Evolutionary conservation across 352 stramenopile genomes (phyloP), one percentile per base, ranked within the genome.

Genomic region (Ophiocytium majus): DNA sequence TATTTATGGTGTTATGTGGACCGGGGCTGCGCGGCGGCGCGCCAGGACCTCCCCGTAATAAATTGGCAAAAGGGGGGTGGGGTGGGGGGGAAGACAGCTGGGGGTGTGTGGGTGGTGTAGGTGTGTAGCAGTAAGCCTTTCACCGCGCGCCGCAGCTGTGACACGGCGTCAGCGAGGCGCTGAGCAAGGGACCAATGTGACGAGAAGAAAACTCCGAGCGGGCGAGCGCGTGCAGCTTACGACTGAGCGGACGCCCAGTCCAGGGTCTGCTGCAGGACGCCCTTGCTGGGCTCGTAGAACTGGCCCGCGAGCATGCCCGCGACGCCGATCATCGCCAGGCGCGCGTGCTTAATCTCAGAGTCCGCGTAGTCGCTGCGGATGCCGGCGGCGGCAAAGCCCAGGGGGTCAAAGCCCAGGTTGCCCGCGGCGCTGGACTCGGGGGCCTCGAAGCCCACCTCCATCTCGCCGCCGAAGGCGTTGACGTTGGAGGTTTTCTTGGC

Each of bases 351-450:
- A 37, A 90, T 86, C 83, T 90, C 86, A 32, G 86, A 80, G 35
- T 86, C 63, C 23, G 84, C 86, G 81, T 89, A 90, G 84, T 90
- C 86, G 28, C 85, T 80, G 84, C 88, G 89, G 74, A 90, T 50
- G 66, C 86, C 86, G 71, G 86, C 84, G 57, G 76, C 83, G 50
- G 82, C 63, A 32, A 90, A 57, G 34, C 86, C 86, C 23, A 90
- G 80, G 63, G 86, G 86, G 84, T 90, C 86, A 35, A 90, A 90
- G 23, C 86, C 86, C 9, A 90, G 78, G 81, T 90, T 80, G 49
- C 86, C 86, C 28, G 86, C 76, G 66, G 81, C 35, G 43, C 79
- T 34, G 0, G 31, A 50, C 5, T 85, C 75, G 31, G 35, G 57
- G 23, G 49, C 49, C 57, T 88, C 36, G 63, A 89, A 86, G 32